Conservation (phyloP, 2,329 filamentous ascomycete genomes). For the Sphaerulina musiva region DNA sequence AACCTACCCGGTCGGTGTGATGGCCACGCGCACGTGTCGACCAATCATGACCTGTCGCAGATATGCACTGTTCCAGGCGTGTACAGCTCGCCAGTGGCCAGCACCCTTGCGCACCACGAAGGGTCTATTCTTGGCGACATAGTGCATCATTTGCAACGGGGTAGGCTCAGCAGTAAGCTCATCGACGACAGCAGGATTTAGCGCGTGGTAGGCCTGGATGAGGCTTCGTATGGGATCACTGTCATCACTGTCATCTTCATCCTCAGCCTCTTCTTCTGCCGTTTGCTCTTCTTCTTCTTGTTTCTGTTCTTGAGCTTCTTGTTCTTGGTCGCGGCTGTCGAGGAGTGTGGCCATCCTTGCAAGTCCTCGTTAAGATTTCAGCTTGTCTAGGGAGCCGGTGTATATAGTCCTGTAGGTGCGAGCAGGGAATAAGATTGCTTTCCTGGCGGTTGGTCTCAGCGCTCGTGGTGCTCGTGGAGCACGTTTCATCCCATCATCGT, state of each 20-base stretch:
- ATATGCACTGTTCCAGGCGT: slow-evolving; percentile 57
- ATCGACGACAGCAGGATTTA: slow-evolving; percentile 57
- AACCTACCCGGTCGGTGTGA: slow-evolving; percentile 64
- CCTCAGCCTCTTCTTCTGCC: too few relatives aligned
- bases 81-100: slow-evolving; percentile 55
- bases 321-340: too few relatives aligned
- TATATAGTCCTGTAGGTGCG: background rate
- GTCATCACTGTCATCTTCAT: too few relatives aligned
- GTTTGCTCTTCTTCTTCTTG: too few relatives aligned
- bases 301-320: too few relatives aligned
- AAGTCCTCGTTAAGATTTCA: background rate
- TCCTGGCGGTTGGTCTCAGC: background rate
- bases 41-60: slow-evolving; percentile 51
- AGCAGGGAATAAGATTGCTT: background rate
- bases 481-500: background rate
- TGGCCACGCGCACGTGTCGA: slow-evolving; percentile 63
- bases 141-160: slow-evolving; percentile 72
- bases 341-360: background rate
- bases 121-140: slow-evolving; percentile 65
- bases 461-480: too few relatives aligned
- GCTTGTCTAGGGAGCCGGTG: background rate
- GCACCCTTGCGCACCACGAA: slow-evolving; percentile 63
- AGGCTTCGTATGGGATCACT: slow-evolving; percentile 35
- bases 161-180: slow-evolving; percentile 60
- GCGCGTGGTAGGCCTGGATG: slow-evolving; percentile 64